Evolutionary conservation across 1,139 yeast genomes (phyloP).

Genomic region (Diutina sp.): DNA sequence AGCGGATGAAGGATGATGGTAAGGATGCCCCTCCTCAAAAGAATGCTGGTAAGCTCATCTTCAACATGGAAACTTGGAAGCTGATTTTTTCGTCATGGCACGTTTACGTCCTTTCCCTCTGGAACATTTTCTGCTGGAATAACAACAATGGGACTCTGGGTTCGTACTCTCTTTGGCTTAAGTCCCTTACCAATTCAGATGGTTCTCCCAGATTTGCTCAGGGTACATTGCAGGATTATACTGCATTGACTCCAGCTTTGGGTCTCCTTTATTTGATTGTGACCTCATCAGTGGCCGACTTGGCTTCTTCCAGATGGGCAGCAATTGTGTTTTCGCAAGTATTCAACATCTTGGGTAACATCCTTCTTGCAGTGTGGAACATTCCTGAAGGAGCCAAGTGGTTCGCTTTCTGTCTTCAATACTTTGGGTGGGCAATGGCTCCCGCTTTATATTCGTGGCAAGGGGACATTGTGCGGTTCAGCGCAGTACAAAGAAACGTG

Average conservation of each 20-base stretch:
- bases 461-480: slow-evolving; percentile 30
- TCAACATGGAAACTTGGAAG: slow-evolving; percentile 29
- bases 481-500: slow-evolving; percentile 30
- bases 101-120: slow-evolving; percentile 33
- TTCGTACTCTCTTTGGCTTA: slow-evolving; percentile 37
- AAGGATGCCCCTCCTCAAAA: slow-evolving; percentile 1
- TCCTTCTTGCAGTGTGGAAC: slow-evolving; percentile 33
- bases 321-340: slow-evolving; percentile 4
- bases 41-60: slow-evolving; percentile 4
- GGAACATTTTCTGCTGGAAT: slow-evolving; percentile 56
- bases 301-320: not conserved
- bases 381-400: slow-evolving; percentile 32
- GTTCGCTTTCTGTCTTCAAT: slow-evolving; percentile 35
- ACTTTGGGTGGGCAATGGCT: slow-evolving; percentile 39
- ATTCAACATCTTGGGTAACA: slow-evolving; percentile 19
- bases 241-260: not conserved
- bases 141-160: slow-evolving; percentile 39
- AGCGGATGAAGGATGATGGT: slow-evolving; percentile 27
- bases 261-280: not conserved
- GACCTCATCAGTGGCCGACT: not conserved
- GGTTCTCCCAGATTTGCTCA: not conserved
- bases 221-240: not conserved
- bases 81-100: slow-evolving; percentile 42
- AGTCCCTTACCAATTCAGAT: slow-evolving; percentile 16
- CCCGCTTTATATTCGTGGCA: slow-evolving; percentile 37